Conservation (phyloP, 768 basidiomycete species). For the Amyloporia xantha region DNA sequence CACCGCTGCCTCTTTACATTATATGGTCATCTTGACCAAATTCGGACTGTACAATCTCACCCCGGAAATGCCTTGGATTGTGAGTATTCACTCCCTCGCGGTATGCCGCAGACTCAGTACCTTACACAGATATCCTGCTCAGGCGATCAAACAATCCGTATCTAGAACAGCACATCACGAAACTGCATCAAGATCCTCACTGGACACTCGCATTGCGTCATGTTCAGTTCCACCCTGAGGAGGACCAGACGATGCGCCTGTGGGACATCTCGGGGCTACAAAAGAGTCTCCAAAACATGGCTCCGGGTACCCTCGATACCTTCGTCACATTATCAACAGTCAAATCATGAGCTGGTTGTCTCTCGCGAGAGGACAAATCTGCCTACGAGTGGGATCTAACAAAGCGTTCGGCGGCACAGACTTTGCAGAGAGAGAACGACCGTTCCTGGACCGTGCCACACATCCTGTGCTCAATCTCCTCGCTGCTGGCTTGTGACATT, state of each 20-base stretch:
- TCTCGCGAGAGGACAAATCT: conserved; percentile 98
- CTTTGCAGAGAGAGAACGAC: conserved; percentile 94
- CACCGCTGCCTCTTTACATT: conserved; percentile 87
- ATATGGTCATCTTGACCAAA: conserved; percentile 93
- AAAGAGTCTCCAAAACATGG: conserved; percentile 65
- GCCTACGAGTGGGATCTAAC: conserved; percentile 98
- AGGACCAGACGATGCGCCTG: conserved; percentile 97
- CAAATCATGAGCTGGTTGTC: conserved; percentile 96
- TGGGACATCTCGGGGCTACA: conserved; percentile 99
- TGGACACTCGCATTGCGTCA: conserved; percentile 98
- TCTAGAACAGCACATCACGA: conserved; percentile 98
- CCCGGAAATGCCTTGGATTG: conserved; percentile 99
- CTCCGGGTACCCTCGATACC: conserved; percentile 73
- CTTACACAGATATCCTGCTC: conserved; percentile 66
- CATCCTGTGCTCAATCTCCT: conserved; percentile 98
- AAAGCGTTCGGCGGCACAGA: conserved; percentile 93
- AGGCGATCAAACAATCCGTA: conserved; percentile 98
- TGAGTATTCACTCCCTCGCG: conserved; percentile 36
- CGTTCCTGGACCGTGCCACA: conserved; percentile 96
- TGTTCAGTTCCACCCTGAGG: conserved; percentile 98
- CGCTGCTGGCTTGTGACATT: conserved; percentile 64
- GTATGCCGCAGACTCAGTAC: not conserved
- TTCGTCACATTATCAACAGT: conserved; percentile 91
- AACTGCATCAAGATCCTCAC: conserved; percentile 98
- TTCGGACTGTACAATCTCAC: conserved; percentile 96